A percentile compares a stretch with the other conserved stretches of the same genome.
Evolutionary conservation across 108 stramenopile genomes (phyloP).

Genomic region (Nitzschia palea): DNA sequence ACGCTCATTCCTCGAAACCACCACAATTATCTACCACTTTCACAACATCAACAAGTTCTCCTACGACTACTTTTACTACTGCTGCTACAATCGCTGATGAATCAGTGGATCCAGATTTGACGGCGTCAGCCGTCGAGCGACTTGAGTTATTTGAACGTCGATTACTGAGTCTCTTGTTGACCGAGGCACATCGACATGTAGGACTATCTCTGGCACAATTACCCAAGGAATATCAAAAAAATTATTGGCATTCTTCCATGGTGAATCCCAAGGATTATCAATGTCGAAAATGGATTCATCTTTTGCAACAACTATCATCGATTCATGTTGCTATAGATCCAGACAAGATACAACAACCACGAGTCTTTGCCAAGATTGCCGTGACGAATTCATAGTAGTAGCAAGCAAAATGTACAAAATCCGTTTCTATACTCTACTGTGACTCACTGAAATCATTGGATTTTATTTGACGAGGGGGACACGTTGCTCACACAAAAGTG

Average conservation of each 20-base stretch:
- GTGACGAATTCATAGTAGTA: no score
- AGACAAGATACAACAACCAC: not conserved
- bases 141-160: constrained; percentile 15
- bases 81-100: not conserved
- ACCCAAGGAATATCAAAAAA: constrained; percentile 36
- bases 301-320: not conserved
- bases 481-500: no score
- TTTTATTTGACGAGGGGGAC: no score
- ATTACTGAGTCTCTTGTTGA: constrained; percentile 9
- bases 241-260: not conserved
- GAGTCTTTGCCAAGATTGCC: constrained; percentile 9
- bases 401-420: no score
- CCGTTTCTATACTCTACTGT: no score
- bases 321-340: constrained; percentile 4
- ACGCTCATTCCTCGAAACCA: constrained; percentile 7
- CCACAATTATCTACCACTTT: not conserved
- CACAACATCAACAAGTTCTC: no score
- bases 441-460: no score
- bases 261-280: constrained; percentile 9
- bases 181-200: not conserved
- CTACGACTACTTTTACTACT: constrained; percentile 1
- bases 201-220: constrained; percentile 20
- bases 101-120: not conserved
- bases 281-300: constrained; percentile 9
- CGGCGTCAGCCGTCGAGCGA: no score